Evolutionary conservation across 345 rosid genomes (phyloP).

Genomic region (Bruguiera parviflora): DNA sequence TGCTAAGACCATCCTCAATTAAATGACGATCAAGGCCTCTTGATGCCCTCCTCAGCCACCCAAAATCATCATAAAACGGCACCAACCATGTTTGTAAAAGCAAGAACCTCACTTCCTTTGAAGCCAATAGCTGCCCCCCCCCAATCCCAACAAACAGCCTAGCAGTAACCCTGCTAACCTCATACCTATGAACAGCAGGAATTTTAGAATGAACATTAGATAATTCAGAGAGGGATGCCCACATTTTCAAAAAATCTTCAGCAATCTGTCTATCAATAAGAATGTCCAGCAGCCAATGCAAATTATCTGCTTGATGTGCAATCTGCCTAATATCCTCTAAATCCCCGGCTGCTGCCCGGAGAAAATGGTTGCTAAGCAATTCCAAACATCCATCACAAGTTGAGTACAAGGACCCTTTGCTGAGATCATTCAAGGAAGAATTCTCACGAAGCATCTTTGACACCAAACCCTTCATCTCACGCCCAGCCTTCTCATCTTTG

Average conservation of each 20-base stretch:
- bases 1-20: conserved; percentile 93
- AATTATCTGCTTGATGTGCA: conserved; percentile 89
- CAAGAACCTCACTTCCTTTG: conserved; percentile 74
- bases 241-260: conserved; percentile 72
- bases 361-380: conserved; percentile 55
- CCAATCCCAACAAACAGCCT: conserved; percentile 93
- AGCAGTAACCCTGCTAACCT: conserved; percentile 82
- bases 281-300: conserved; percentile 91
- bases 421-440: conserved; percentile 77
- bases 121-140: conserved; percentile 77
- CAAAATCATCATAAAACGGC: conserved; percentile 91
- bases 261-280: conserved; percentile 92
- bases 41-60: conserved; percentile 94
- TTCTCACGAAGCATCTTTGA: conserved; percentile 95
- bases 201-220: conserved; percentile 66
- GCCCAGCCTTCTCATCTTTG: conserved; percentile 93
- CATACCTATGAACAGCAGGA: conserved; percentile 79
- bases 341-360: conserved; percentile 62
- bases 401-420: conserved; percentile 80
- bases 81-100: conserved; percentile 85
- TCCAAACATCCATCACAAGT: conserved; percentile 86
- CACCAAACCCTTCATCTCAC: conserved; percentile 93
- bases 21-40: conserved; percentile 90
- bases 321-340: conserved; percentile 64
- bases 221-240: conserved; percentile 90